Evolutionary conservation across 176 grass and related monocot genomes (phyloP).

Genomic region (Bothriochloa decipiens): DNA sequence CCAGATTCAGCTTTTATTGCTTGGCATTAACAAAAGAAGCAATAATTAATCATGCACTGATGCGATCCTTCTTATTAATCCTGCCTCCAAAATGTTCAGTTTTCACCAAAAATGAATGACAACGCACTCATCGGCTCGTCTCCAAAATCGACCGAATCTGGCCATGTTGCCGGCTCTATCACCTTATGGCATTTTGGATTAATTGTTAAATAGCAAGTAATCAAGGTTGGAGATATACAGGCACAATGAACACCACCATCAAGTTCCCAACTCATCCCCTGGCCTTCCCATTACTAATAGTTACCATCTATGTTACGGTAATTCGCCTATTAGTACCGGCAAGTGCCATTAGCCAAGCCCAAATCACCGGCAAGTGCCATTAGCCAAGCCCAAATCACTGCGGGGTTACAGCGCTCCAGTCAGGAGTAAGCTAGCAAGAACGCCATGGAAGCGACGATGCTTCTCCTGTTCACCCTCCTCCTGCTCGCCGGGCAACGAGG

Average conservation of each 20-base stretch:
- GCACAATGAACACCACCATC: background rate
- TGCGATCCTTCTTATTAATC: background rate
- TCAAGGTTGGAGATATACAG: background rate
- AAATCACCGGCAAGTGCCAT: background rate
- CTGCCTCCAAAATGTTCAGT: background rate
- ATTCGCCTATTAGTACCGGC: conserved; percentile 7
- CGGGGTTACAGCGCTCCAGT: no score
- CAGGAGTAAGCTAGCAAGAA: background rate
- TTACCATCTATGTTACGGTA: conserved; percentile 36
- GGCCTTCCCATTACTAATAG: background rate
- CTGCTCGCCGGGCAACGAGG: background rate
- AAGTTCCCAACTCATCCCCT: background rate
- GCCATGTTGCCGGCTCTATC: background rate
- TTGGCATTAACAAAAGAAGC: background rate
- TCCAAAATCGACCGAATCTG: background rate
- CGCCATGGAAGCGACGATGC: conserved; percentile 43
- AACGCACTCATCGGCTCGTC: background rate
- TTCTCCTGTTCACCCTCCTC: conserved; percentile 17
- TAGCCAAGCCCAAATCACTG: background rate
- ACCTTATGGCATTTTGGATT: background rate
- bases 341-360: no score
- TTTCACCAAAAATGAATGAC: background rate
- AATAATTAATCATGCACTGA: background rate
- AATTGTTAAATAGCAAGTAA: background rate
- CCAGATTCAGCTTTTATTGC: background rate